phyloP scores from a whole-genome alignment of 1,284 basidiomycete genomes.

The Hymenochaete sp. region DNA sequence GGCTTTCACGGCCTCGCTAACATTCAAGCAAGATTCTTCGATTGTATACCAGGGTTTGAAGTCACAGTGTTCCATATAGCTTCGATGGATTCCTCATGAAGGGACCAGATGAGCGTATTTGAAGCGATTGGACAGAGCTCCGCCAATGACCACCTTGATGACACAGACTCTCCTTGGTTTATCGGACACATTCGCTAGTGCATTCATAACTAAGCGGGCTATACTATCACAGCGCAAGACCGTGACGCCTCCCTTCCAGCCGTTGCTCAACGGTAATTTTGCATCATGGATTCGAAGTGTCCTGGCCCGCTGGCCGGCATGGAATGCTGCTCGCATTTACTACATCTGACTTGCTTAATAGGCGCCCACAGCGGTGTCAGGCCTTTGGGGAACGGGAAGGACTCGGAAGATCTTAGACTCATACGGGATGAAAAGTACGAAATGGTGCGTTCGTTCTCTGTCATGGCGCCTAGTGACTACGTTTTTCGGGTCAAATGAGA shows the following conservation, averaged over 20 bases:
- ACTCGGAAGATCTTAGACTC: slow-evolving; percentile 21
- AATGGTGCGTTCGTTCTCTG: no score
- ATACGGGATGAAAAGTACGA: slow-evolving; percentile 44
- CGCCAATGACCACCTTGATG: slow-evolving; percentile 42
- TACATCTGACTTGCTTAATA: slow-evolving; percentile 49
- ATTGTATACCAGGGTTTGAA: slow-evolving; percentile 26
- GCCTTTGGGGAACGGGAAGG: slow-evolving; percentile 34
- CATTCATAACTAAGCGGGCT: slow-evolving; percentile 45
- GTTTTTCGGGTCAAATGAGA: slow-evolving; percentile 48
- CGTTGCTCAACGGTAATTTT: slow-evolving; percentile 33
- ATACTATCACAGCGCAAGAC: slow-evolving; percentile 31
- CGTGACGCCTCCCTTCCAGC: slow-evolving; percentile 38
- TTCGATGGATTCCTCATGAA: slow-evolving; percentile 40
- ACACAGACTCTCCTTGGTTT: slow-evolving; percentile 45
- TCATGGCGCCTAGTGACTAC: no score
- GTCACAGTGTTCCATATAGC: slow-evolving; percentile 39
- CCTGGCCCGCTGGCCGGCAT: slow-evolving; percentile 53
- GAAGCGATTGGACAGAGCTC: slow-evolving; percentile 48
- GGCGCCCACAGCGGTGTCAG: slow-evolving; percentile 58
- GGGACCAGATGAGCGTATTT: slow-evolving; percentile 48
- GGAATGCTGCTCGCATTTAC: slow-evolving; percentile 50
- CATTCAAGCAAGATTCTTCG: slow-evolving; percentile 17
- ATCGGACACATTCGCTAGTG: slow-evolving; percentile 51
- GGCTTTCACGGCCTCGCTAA: no score
- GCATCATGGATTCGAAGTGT: slow-evolving; percentile 49